A percentile compares a stretch with the other conserved stretches of the same genome.
phyloP scores from a whole-genome alignment of 2,329 filamentous ascomycete genomes.

The Colletotrichum abscissum region DNA sequence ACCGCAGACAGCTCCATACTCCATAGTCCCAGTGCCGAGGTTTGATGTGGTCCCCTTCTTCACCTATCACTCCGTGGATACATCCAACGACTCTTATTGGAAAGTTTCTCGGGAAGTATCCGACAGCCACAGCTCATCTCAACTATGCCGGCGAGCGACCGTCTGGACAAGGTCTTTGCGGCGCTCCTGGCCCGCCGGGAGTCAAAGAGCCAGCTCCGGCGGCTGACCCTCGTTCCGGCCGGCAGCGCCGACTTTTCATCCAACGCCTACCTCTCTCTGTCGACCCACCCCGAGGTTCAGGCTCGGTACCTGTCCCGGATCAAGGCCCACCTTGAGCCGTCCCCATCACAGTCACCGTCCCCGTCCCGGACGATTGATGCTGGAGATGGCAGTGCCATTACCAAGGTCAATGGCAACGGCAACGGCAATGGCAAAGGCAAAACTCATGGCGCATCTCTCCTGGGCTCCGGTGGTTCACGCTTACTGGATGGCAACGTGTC shows the following conservation, averaged over 20 bases:
- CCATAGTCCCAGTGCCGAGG: slow-evolving; percentile 6
- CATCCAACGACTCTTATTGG: background rate
- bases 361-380: background rate
- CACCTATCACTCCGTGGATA: background rate
- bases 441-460: slow-evolving; percentile 52
- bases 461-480: slow-evolving; percentile 65
- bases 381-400: background rate
- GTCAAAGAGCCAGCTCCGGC: slow-evolving; percentile 52
- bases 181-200: slow-evolving; percentile 35
- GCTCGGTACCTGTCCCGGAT: slow-evolving; percentile 69
- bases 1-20: background rate
- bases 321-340: slow-evolving; percentile 26
- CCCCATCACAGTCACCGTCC: slow-evolving; percentile 1
- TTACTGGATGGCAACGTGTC: slow-evolving; percentile 63
- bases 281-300: slow-evolving; percentile 61
- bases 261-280: slow-evolving; percentile 83
- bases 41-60: background rate
- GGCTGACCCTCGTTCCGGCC: slow-evolving; percentile 68
- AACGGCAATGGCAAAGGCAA: slow-evolving; percentile 2
- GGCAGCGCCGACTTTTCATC: slow-evolving; percentile 82
- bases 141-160: slow-evolving; percentile 28
- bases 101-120: background rate
- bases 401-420: background rate
- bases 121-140: background rate
- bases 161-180: slow-evolving; percentile 24